A percentile compares a stretch with the other conserved stretches of the same genome.
phyloP scores from a whole-genome alignment of 2,329 filamentous ascomycete species.

The Xylariales sp. region DNA sequence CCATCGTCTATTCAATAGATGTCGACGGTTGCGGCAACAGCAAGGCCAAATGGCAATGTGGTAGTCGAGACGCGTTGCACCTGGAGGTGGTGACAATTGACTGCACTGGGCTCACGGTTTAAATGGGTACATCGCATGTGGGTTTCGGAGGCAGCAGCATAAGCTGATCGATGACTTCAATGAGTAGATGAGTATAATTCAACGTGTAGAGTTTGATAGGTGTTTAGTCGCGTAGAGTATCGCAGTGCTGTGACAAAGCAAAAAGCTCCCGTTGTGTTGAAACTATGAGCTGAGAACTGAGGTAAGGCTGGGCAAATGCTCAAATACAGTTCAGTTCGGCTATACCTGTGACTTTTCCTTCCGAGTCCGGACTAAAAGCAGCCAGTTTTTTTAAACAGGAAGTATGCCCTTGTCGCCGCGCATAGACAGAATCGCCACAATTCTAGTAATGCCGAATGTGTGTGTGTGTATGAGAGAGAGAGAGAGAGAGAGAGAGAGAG shows the following conservation, averaged over 20 bases:
- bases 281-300: background rate
- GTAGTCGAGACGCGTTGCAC: constrained; percentile 23
- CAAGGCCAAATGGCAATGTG: constrained; percentile 9
- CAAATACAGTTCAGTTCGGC: background rate
- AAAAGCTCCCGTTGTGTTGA: constrained; percentile 7
- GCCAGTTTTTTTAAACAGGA: constrained; percentile 6
- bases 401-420: constrained; percentile 6
- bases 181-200: constrained; percentile 4
- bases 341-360: constrained; percentile 8
- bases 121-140: constrained; percentile 46
- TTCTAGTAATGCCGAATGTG: constrained; percentile 5
- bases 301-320: constrained; percentile 10
- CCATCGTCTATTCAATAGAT: constrained; percentile 50
- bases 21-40: constrained; percentile 22
- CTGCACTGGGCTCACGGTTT: constrained; percentile 43
- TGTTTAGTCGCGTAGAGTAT: constrained; percentile 1
- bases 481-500: background rate
- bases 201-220: constrained; percentile 1
- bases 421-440: constrained; percentile 17
- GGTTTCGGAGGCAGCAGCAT: constrained; percentile 27
- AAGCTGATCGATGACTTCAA: constrained; percentile 21
- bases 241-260: constrained; percentile 1
- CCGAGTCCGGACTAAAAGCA: constrained; percentile 9
- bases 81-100: constrained; percentile 37
- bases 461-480: too few species aligned